Conservation (phyloP, 805 yeast genomes). For the Scheffersomyces ergatensis region DNA sequence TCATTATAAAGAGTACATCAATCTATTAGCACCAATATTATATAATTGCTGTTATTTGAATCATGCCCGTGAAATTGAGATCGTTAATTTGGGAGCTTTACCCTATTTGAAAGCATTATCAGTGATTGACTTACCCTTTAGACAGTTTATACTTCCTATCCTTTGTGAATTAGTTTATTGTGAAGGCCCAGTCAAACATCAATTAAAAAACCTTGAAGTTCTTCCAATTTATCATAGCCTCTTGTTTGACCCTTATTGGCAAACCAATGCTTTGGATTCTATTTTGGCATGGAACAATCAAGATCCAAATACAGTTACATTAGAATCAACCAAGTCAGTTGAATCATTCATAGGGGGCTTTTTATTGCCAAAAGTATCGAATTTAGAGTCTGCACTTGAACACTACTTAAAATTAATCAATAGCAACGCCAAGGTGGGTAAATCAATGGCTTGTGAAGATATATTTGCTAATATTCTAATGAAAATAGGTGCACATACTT, state of each 20-base stretch:
- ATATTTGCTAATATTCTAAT: slow-evolving; percentile 27
- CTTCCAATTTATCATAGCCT: slow-evolving; percentile 38
- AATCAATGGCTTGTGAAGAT: slow-evolving; percentile 20
- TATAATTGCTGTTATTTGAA: slow-evolving; percentile 53
- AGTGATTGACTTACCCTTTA: slow-evolving; percentile 38
- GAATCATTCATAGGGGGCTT: slow-evolving; percentile 39
- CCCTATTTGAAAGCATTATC: slow-evolving; percentile 42
- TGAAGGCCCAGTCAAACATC: slow-evolving; percentile 33
- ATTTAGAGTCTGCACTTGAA: slow-evolving; percentile 42
- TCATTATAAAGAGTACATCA: slow-evolving; percentile 39
- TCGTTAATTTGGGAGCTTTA: slow-evolving; percentile 46
- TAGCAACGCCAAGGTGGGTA: slow-evolving; percentile 15
- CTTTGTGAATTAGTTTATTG: slow-evolving; percentile 53
- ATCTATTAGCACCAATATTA: slow-evolving; percentile 45
- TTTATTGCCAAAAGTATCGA: slow-evolving; percentile 36
- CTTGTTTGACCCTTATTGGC: slow-evolving; percentile 55
- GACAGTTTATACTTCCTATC: slow-evolving; percentile 53
- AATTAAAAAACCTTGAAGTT: slow-evolving; percentile 35
- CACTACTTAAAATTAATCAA: slow-evolving; percentile 35
- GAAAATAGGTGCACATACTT: slow-evolving; percentile 24
- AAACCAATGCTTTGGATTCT: slow-evolving; percentile 53
- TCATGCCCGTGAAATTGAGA: slow-evolving; percentile 41
- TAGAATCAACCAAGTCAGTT: slow-evolving; percentile 21
- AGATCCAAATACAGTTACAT: slow-evolving; percentile 19
- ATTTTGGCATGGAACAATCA: slow-evolving; percentile 38